These are phyloP conservation scores for Effrenium voratum DNA, from an alignment of 73 alveolate species.

Conservation along the genomic window DNA sequence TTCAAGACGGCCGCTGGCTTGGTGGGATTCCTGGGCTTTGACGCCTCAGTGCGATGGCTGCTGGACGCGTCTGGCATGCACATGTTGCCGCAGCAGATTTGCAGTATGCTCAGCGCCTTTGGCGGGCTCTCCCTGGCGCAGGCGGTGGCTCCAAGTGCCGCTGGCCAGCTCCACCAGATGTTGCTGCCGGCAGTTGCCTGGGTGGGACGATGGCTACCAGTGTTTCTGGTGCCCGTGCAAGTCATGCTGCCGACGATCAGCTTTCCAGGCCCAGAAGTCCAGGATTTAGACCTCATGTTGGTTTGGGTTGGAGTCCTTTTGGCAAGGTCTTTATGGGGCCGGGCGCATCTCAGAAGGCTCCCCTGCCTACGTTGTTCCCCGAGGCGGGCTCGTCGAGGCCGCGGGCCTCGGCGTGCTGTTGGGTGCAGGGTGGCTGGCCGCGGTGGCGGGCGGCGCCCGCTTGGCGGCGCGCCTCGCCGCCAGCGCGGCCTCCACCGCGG, in stretches of 20 bases:
- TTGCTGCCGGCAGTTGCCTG: constrained; percentile 83
- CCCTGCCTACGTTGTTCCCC: too few species aligned
- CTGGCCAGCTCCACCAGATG: constrained; percentile 15
- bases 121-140: constrained; percentile 77
- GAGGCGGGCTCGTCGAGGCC: constrained; percentile 65
- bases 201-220: constrained; percentile 93
- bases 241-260: constrained; percentile 82
- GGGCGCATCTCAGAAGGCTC: too few species aligned
- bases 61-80: constrained; percentile 31
- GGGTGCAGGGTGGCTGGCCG: constrained; percentile 71
- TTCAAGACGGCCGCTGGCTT: not conserved
- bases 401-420: constrained; percentile 42
- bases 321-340: too few species aligned
- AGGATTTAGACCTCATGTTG: too few species aligned
- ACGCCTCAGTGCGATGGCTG: constrained; percentile 52
- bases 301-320: too few species aligned
- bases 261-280: constrained; percentile 57
- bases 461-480: constrained; percentile 4
- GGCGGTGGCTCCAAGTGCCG: not conserved
- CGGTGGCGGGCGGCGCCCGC: constrained; percentile 63
- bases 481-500: too few species aligned
- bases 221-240: constrained; percentile 87
- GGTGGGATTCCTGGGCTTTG: constrained; percentile 40
- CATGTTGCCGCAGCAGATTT: constrained; percentile 60
- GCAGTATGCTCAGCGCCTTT: constrained; percentile 57